Evolutionary conservation across 306 rosid genomes (phyloP).

Genomic region (Lotus japonicus): DNA sequence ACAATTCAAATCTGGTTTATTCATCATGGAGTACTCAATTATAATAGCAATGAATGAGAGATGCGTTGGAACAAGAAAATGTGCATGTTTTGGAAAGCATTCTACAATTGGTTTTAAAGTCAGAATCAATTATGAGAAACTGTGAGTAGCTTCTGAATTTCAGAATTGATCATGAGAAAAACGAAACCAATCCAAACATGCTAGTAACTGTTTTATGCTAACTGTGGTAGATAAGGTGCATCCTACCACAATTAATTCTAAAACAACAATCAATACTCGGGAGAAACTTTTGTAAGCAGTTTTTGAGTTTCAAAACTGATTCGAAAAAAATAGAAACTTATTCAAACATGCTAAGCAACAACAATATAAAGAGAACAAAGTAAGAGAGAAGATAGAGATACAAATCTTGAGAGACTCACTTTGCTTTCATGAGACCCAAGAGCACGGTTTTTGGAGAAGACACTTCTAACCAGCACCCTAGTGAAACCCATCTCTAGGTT

Average conservation of each 20-base stretch:
- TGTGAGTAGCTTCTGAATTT: too few relatives aligned
- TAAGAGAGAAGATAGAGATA: not conserved
- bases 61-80: not conserved
- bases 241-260: too few relatives aligned
- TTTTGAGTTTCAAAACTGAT: too few relatives aligned
- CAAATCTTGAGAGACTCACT: slow-evolving; percentile 38
- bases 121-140: too few relatives aligned
- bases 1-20: slow-evolving; percentile 23
- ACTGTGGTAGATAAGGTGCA: not conserved
- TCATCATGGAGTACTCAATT: not conserved
- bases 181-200: not conserved
- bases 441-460: slow-evolving; percentile 61
- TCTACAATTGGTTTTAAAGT: too few relatives aligned
- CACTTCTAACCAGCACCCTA: slow-evolving; percentile 68
- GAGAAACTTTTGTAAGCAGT: too few relatives aligned
- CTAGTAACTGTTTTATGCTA: not conserved
- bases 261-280: too few relatives aligned
- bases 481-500: slow-evolving; percentile 65
- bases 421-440: slow-evolving; percentile 41
- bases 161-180: too few relatives aligned
- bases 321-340: too few relatives aligned
- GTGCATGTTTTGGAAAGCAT: not conserved
- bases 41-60: not conserved
- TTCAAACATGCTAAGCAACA: not conserved
- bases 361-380: not conserved